Evolutionary conservation across 768 basidiomycete species (phyloP), one percentile per base, ranked within the genome.

Genomic region (Boletellus ananas): DNA sequence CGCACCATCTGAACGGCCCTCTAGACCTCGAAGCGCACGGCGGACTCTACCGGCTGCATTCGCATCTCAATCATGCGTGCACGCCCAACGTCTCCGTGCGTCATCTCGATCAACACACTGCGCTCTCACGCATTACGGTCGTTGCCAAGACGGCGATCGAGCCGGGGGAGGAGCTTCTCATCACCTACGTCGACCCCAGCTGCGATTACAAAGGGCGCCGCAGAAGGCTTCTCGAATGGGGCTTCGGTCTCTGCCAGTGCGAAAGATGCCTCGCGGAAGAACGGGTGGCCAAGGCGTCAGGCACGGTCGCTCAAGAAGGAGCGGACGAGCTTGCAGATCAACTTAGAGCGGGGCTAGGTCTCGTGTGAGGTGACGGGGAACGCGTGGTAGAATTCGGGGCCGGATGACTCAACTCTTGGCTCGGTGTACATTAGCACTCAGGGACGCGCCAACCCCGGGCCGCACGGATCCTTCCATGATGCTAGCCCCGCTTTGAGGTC

Each of bases 11-110:
- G 33, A 49, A 25, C 36, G 34, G 35, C 34, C 27, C 35, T 10
- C 7, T 45, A 86, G 86, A 93, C 61, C 72, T 93, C 44, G 92
- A 94, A 69, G 80, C 85, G 2, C 89, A 93, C 47, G 91, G 90
- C 3, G 92, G 91, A 2, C 72, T 95, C 10, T 95, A 94, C 69
- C 79, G 77, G 18, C 76, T 94, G 5, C 91, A 94, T 64, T 86
- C 91, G 2, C 89, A 94, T 57, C 66, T 94, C 27, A 96, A 95
- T 67, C 93, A 96, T 65, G 78, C 78, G 7, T 96, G 93, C 67
- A 66, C 71, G 16, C 90, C 93, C 0, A 94, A 91, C 65, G 58
- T 84, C 42, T 87, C 89, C 16, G 83, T 88, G 14, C 82, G 86
- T 2, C 91, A 91, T 62, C 69, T 90, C 49, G 84, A 89, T 64